Evolutionary conservation across 495 filamentous ascomycete species (phyloP).

Genomic region (Aspergillus egyptiacus): DNA sequence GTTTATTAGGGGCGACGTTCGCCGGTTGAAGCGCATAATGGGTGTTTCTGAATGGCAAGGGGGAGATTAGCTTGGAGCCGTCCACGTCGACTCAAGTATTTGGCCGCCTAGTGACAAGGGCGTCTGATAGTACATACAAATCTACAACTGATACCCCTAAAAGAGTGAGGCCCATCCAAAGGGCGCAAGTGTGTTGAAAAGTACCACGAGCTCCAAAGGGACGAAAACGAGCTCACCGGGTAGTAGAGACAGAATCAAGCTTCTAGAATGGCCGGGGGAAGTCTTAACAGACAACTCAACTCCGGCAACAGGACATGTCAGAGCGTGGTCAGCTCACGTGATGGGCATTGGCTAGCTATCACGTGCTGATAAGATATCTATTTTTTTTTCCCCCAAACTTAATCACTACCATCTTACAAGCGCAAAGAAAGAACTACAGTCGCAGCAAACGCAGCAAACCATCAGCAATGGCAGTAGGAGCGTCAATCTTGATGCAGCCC

Average conservation of each 20-base stretch:
- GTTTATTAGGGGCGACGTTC: constrained; percentile 23
- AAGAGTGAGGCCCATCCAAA: constrained; percentile 10
- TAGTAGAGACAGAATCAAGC: neutral
- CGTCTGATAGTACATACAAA: constrained; percentile 13
- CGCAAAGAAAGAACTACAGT: neutral
- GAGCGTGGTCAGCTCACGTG: constrained; percentile 21
- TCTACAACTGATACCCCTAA: constrained; percentile 19
- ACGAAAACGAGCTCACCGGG: neutral
- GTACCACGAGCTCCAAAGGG: neutral
- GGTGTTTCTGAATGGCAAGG: constrained; percentile 12
- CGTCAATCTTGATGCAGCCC: constrained; percentile 17
- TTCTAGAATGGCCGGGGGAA: neutral
- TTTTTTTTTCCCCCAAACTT: constrained; percentile 19
- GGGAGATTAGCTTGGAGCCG: constrained; percentile 15
- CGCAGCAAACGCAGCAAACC: constrained; percentile 8
- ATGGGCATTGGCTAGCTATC: constrained; percentile 11
- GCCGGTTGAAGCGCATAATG: constrained; percentile 39
- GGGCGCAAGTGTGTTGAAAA: neutral
- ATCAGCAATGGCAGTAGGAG: constrained; percentile 25
- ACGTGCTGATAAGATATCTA: constrained; percentile 37
- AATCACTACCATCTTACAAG: too few relatives aligned
- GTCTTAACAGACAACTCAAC: neutral
- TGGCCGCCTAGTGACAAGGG: constrained; percentile 10
- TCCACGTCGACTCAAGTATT: constrained; percentile 7
- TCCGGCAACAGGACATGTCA: neutral